Evolutionary conservation across 768 basidiomycete species (phyloP).

Genomic region (Leccinum fibrillosum): DNA sequence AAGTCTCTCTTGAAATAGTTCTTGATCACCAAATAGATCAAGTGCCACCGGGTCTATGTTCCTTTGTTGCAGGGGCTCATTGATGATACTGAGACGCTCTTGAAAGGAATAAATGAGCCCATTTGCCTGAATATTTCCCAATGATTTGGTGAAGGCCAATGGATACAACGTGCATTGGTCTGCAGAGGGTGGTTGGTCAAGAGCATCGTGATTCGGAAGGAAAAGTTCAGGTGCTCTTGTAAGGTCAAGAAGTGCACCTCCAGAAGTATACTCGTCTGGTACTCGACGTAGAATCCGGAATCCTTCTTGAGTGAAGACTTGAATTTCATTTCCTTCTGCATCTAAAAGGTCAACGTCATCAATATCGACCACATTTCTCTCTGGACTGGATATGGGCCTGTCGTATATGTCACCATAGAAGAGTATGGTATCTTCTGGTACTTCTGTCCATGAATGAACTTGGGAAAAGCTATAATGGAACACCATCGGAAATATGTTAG

Average conservation of each 20-base stretch:
- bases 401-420: not conserved
- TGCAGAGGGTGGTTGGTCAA: not conserved
- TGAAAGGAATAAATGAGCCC: not conserved
- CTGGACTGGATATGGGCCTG: not conserved
- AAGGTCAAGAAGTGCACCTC: not conserved
- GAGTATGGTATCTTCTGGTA: not conserved
- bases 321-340: not conserved
- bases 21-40: not conserved
- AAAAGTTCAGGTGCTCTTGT: not conserved
- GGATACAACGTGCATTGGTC: not conserved
- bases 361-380: not conserved
- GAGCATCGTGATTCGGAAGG: not conserved
- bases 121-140: not conserved
- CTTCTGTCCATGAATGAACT: not conserved
- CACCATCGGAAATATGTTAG: too few species aligned
- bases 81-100: not conserved
- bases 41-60: not conserved
- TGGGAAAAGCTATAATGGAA: not conserved
- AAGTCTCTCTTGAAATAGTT: not conserved
- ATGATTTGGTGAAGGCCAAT: not conserved
- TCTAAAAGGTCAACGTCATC: not conserved
- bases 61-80: not conserved
- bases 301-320: not conserved
- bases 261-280: not conserved
- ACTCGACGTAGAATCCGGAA: not conserved